phyloP scores from a whole-genome alignment of 164 flowering plant species.

The grape (Vitis vinifera) region ASM3070453v1 NC_081821.1:2229001-2229500 shows the following conservation, averaged over 20 bases:
- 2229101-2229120: conserved; percentile 32
- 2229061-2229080: conserved; percentile 31
- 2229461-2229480: no score
- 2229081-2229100: conserved; percentile 24
- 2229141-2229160: conserved; percentile 41
- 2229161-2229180: conserved; percentile 41
- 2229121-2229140: conserved; percentile 38
- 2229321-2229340: conserved; percentile 35
- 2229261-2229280: conserved; percentile 38
- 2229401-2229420: conserved; percentile 39
- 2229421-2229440: conserved; percentile 32
- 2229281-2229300: conserved; percentile 38
- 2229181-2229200: conserved; percentile 33
- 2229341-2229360: conserved; percentile 25
- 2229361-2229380: conserved; percentile 37
- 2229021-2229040: neutral
- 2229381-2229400: conserved; percentile 33
- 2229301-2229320: conserved; percentile 39
- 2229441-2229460: neutral
- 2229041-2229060: neutral
- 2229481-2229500: no score
- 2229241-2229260: conserved; percentile 34
- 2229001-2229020: no score
- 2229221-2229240: conserved; percentile 34
- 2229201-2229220: conserved; percentile 31